Conservation (phyloP, 306 rosid genomes). For the Fragaria ananassa region DNA sequence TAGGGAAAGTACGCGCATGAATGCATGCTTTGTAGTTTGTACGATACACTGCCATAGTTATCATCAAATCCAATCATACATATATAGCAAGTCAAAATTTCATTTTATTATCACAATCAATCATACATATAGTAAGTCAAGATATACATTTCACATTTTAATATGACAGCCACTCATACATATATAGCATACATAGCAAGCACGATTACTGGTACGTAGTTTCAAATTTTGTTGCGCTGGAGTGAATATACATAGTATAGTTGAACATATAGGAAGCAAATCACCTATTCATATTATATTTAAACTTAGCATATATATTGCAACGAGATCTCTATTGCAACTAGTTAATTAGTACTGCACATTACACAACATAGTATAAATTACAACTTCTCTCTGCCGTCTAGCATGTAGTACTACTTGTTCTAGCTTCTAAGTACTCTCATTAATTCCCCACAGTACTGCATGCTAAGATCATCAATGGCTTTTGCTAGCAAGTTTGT, state of each 20-base stretch:
- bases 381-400: neutral
- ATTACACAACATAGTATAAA: neutral
- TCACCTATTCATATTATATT: neutral
- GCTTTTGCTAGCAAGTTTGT: neutral
- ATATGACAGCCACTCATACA: neutral
- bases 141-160: neutral
- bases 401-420: neutral
- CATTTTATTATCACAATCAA: neutral
- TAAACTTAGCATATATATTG: neutral
- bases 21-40: too few species aligned
- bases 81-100: neutral
- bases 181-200: neutral
- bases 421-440: neutral
- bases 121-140: neutral
- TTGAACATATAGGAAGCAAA: neutral
- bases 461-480: neutral
- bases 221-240: neutral
- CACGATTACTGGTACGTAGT: neutral
- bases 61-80: neutral
- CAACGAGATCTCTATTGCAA: too few species aligned
- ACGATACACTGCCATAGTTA: too few species aligned
- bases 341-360: neutral
- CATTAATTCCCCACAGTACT: neutral
- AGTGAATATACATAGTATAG: neutral
- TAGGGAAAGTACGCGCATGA: too few species aligned